Evolutionary conservation across 148 eudicot species (phyloP), one percentile per base, ranked within the genome.

Genomic region (Bassia scoparia): DNA sequence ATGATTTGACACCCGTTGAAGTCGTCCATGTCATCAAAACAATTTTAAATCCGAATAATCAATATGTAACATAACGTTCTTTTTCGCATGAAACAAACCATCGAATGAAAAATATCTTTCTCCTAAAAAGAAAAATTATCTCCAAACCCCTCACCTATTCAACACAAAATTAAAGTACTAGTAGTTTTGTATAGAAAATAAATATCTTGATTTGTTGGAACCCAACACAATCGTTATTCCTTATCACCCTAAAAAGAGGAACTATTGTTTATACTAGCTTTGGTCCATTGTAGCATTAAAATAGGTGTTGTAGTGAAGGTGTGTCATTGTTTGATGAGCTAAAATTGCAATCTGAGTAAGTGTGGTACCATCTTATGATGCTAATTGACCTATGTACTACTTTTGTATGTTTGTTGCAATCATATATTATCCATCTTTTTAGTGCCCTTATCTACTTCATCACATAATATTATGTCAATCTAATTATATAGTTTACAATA

Each of bases 391-490:
- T 58, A 49, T 15, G 21, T 15, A 5, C 72, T 78, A 52, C 56
- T 72, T 77, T 49, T 64, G 15, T 24, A 59, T 56, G 72, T 68
- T 60, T 34, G 64, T 78, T 73, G 41, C 70, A 62, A 49, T 37
- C 21, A 23, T 52, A 46, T 37, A 3, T 61, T 13, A 59, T 61
- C 49, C 49, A 48, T 74, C 67, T 68, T 44, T 49, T 29, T 63
- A 68, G 70, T 69, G 77, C 43, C 76, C 69, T 41, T 79, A 54
- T 68, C 78, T 50, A 30, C 34, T 69, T 35, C n/a, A n/a, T n/a
- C n/a, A n/a, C n/a, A n/a, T n/a, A 64, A 74, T 50, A 53, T 61
- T 50, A 53, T 69, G 74, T 17, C 44, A 63, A 77, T 77, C 75
- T 63, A 2, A 33, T 37, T 69, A 30, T 23, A 53, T 34, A 41